Evolutionary conservation across 768 basidiomycete genomes (phyloP), one percentile per base, ranked within the genome.

Genomic region (Clavaria fumosa): DNA sequence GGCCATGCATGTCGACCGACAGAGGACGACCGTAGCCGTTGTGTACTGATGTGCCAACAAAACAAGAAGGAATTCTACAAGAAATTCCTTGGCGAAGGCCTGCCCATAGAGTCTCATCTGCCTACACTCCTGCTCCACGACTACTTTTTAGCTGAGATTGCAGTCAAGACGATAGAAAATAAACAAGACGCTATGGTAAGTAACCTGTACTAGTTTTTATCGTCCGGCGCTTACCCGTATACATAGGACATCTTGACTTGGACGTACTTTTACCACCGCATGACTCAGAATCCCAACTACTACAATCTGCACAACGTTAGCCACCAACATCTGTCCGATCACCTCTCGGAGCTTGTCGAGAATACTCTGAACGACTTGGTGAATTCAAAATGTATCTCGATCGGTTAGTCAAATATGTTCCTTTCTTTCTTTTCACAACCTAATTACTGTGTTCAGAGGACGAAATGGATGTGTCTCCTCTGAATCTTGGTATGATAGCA

Each of bases 1-100:
- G 95, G 93, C 30, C 74, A 78, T n/a, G 95, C 95, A 0, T 96
- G 91, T 54, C 78, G 91, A 11, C 93, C 95, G 5, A 56, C 61
- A 27, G 75, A 88, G 47, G 95, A 97, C 47, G 77, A 81, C 2
- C 77, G 80, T 41, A 90, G 86, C 47, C 81, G 89, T 10, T 97
- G 93, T 50, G 81, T 99, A 2, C 62, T 96, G 24, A 96, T 99
- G 90, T 89, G 86, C 50, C 93, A 97, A 49, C 86, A 93, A 56
- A 93, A 88, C 0, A 71, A 91, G 23, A 99, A 97, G 57, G 93
- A 97, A 54, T 99, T 97, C 58, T 97, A 91, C 70, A 93, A 90
- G 62, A 97, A 96, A 57, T 97, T 97, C 72, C 56, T 99, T 35
- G 78, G 79, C 1, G 91, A 97, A 53, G 95, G 93, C n/a, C 61